phyloP scores from a whole-genome alignment of 768 basidiomycete genomes.

The Trametes elegans region DNA sequence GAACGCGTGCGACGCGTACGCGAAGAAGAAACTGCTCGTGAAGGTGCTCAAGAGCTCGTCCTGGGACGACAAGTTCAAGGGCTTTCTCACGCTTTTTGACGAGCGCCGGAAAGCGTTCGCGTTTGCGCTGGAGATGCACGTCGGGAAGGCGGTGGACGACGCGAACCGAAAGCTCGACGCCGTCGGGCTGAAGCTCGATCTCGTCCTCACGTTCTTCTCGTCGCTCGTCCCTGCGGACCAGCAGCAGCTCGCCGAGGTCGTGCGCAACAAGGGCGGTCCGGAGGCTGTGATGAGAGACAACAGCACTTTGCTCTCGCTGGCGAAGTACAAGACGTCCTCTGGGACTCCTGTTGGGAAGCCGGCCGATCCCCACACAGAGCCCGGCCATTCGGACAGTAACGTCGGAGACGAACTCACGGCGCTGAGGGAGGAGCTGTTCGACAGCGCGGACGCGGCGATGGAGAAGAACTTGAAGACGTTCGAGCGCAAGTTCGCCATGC shows the following conservation, averaged over 20 bases:
- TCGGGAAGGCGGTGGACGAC: slow-evolving; percentile 24
- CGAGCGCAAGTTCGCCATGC: slow-evolving; percentile 45
- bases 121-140: slow-evolving; percentile 31
- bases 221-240: not conserved
- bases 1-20: slow-evolving; percentile 33
- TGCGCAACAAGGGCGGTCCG: not conserved
- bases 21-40: slow-evolving; percentile 29
- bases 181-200: not conserved
- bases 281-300: not conserved
- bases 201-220: not conserved
- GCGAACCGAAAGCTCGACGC: slow-evolving; percentile 20
- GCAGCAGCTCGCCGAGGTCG: not conserved
- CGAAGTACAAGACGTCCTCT: not conserved
- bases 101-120: slow-evolving; percentile 27
- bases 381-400: not conserved
- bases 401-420: not conserved
- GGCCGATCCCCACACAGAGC: not conserved
- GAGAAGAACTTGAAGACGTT: slow-evolving; percentile 27
- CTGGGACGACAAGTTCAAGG: slow-evolving; percentile 29
- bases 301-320: not conserved
- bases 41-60: slow-evolving; percentile 29
- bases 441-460: not conserved
- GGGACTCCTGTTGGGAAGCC: not conserved
- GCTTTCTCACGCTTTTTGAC: slow-evolving; percentile 19
- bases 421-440: not conserved